Conservation (phyloP, 768 basidiomycete species). For the Tulasnella sp. region DNA sequence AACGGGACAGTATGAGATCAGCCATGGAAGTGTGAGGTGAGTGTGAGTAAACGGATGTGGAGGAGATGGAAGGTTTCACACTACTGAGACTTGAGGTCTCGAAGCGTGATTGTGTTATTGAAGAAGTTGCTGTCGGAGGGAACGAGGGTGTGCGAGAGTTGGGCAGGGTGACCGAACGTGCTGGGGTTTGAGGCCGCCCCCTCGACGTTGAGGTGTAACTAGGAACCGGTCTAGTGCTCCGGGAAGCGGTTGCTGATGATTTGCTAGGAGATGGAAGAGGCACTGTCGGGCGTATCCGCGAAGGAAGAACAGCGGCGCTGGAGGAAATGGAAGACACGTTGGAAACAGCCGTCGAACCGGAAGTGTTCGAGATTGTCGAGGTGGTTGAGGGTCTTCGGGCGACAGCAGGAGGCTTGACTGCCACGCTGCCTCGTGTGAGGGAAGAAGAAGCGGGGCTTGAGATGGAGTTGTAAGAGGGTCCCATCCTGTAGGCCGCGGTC, state of each 20-base stretch:
- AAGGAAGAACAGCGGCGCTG: neutral
- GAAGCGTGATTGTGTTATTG: neutral
- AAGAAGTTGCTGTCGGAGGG: neutral
- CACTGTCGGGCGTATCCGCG: neutral
- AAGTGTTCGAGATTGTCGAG: neutral
- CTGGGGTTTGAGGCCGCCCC: neutral
- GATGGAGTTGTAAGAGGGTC: neutral
- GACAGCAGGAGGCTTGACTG: neutral
- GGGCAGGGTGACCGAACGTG: neutral
- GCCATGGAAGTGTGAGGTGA: neutral
- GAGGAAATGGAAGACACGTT: neutral
- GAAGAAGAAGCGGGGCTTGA: slow-evolving; percentile 35
- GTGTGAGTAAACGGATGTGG: neutral
- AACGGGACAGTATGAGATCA: neutral
- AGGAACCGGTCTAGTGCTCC: neutral
- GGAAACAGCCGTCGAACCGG: neutral
- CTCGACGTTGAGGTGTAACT: neutral
- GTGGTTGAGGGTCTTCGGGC: neutral
- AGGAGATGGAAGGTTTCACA: neutral
- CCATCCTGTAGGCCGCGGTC: neutral
- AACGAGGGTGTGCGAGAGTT: neutral
- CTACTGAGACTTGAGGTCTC: neutral
- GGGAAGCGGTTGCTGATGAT: neutral
- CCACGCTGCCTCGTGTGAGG: slow-evolving; percentile 27
- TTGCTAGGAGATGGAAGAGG: neutral